These are phyloP conservation scores for Aspergillus oerlinghausenensis DNA, from an alignment of 2,329 filamentous ascomycete genomes.

Conservation along the genomic window DNA sequence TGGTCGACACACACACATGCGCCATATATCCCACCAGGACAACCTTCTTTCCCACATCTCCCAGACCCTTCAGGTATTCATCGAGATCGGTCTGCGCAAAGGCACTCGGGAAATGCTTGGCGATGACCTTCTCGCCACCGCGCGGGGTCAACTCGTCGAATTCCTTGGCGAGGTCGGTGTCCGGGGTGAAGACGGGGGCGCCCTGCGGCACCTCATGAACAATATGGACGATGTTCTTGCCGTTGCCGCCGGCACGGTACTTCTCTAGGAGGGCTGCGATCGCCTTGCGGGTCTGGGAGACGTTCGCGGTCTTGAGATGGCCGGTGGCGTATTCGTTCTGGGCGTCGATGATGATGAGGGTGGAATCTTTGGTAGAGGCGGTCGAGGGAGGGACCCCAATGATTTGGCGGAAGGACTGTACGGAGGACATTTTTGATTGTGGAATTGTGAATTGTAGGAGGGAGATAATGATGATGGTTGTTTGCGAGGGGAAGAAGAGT, in stretches of 20 bases:
- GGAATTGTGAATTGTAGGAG: not conserved
- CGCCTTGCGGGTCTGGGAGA: constrained; percentile 50
- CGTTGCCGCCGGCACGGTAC: constrained; percentile 51
- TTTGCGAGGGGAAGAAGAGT: not conserved
- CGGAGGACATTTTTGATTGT: constrained; percentile 8
- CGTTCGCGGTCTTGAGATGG: constrained; percentile 52
- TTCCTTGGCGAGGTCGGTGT: constrained; percentile 55
- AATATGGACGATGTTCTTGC: constrained; percentile 56
- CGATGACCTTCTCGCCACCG: constrained; percentile 53
- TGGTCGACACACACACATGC: constrained; percentile 61
- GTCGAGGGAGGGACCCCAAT: constrained; percentile 53
- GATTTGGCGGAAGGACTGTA: constrained; percentile 45
- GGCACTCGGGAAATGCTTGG: constrained; percentile 55
- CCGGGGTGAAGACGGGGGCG: constrained; percentile 62
- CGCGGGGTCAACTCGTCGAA: constrained; percentile 56
- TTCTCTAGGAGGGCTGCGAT: constrained; percentile 55
- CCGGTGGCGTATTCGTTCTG: constrained; percentile 63
- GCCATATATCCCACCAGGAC: constrained; percentile 47
- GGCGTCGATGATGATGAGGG: constrained; percentile 64
- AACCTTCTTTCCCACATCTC: constrained; percentile 50
- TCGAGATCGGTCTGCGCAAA: constrained; percentile 60
- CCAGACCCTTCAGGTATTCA: constrained; percentile 48
- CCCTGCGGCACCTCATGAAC: constrained; percentile 56
- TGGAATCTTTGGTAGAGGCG: constrained; percentile 54
- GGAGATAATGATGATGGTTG: not conserved